Conservation (phyloP, 1,284 basidiomycete genomes). For the Coniferiporia weirii region DNA sequence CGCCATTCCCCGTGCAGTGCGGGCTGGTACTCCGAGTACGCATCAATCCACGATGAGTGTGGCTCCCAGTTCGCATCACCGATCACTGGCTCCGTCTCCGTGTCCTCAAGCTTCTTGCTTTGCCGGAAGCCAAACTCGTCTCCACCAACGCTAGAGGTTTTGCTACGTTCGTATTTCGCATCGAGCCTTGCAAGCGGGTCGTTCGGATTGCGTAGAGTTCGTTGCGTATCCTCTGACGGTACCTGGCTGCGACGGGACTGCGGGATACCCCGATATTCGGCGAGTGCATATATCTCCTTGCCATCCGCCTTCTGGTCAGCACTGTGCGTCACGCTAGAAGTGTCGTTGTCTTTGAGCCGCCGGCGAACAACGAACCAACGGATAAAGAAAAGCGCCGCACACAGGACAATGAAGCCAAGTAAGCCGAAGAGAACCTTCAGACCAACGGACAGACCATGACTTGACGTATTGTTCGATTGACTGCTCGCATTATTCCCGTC, state of each 20-base stretch:
- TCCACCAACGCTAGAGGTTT: conserved; percentile 26
- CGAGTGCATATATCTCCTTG: conserved; percentile 17
- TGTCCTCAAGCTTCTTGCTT: conserved; percentile 6
- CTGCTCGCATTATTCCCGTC: conserved; percentile 5
- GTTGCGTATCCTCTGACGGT: conserved; percentile 29
- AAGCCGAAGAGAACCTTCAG: conserved; percentile 56
- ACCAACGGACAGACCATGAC: conserved; percentile 41
- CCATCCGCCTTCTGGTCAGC: conserved; percentile 12
- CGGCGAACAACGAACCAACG: conserved; percentile 46
- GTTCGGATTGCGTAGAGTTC: conserved; percentile 27
- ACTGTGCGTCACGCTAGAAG: conserved; percentile 12
- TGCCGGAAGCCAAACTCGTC: conserved; percentile 11
- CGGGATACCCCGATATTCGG: conserved; percentile 18
- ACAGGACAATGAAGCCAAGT: conserved; percentile 50
- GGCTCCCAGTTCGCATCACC: conserved; percentile 9
- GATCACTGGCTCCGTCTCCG: background rate
- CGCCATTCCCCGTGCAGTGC: conserved; percentile 17
- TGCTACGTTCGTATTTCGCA: conserved; percentile 10
- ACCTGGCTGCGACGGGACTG: conserved; percentile 22
- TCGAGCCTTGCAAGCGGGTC: conserved; percentile 29
- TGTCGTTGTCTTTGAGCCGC: conserved; percentile 17
- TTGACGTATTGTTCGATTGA: conserved; percentile 5
- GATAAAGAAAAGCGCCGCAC: conserved; percentile 44
- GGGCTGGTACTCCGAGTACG: conserved; percentile 16
- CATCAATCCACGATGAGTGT: conserved; percentile 17